These are phyloP conservation scores for Aspergillus diversus DNA, from an alignment of 495 filamentous ascomycete genomes.

Conservation along the genomic window DNA sequence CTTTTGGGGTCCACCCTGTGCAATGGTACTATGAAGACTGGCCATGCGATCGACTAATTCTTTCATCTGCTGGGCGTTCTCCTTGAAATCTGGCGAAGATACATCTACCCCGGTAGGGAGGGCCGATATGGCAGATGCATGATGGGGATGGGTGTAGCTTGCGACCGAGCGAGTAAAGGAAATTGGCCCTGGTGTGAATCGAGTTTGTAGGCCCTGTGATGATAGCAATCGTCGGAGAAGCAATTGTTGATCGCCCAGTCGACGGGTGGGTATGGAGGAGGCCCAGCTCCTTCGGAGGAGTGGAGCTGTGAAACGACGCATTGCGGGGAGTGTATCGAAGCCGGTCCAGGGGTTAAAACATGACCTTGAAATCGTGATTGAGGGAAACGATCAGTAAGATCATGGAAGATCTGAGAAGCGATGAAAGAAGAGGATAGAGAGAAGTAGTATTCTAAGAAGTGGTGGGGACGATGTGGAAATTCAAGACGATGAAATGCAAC, in stretches of 20 bases:
- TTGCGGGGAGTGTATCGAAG: conserved; percentile 8
- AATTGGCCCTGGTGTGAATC: not conserved
- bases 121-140: conserved; percentile 75
- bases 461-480: no score
- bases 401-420: no score
- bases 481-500: not conserved
- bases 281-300: conserved; percentile 17
- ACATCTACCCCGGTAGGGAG: conserved; percentile 78
- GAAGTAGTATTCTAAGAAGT: not conserved
- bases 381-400: no score
- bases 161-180: conserved; percentile 11
- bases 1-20: conserved; percentile 78
- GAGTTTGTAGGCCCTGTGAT: not conserved
- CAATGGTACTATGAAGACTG: conserved; percentile 68
- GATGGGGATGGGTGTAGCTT: conserved; percentile 65
- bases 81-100: conserved; percentile 73
- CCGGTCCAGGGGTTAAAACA: no score
- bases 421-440: no score
- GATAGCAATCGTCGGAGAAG: not conserved
- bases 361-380: no score
- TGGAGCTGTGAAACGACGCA: conserved; percentile 13
- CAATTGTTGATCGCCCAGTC: conserved; percentile 9
- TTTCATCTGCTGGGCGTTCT: conserved; percentile 80
- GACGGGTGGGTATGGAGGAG: conserved; percentile 7
- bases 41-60: conserved; percentile 68